Conservation (phyloP, 441 rosid species). For the Gossypium davidsonii region DNA sequence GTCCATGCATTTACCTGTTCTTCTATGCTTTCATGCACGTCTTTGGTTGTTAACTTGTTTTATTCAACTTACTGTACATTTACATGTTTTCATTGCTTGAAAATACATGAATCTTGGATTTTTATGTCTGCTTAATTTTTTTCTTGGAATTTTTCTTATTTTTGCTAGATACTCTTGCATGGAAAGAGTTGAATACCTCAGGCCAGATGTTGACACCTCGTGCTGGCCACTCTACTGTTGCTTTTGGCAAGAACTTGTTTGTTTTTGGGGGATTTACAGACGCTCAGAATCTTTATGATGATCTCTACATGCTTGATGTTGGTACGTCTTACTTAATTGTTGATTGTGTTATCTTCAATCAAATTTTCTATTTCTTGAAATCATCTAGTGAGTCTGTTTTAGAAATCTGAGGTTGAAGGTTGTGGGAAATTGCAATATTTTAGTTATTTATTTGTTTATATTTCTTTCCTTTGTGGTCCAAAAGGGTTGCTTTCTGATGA, state of each 20-base stretch:
- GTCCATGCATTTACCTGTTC: neutral
- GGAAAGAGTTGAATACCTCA: conserved; percentile 77
- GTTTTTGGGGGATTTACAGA: conserved; percentile 95
- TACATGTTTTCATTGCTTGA: neutral
- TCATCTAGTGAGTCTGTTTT: neutral
- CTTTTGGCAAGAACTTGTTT: conserved; percentile 77
- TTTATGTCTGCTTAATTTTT: conserved; percentile 12
- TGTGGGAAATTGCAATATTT: neutral
- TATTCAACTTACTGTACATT: neutral
- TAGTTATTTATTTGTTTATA: neutral
- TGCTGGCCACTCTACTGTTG: conserved; percentile 88
- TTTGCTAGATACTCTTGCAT: conserved; percentile 61
- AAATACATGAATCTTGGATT: conserved; percentile 3
- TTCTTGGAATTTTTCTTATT: conserved; percentile 14
- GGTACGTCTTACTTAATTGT: conserved; percentile 45
- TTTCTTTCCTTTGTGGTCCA: conserved; percentile 1
- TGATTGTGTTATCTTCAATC: neutral
- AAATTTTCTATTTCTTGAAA: neutral
- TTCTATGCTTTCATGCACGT: neutral
- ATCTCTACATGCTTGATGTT: conserved; percentile 71
- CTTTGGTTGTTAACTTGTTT: neutral
- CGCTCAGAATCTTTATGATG: conserved; percentile 81
- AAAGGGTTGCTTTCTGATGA: neutral
- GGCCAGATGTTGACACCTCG: conserved; percentile 85
- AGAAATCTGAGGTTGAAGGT: neutral